Percentiles rank a stretch among this genome's conserved stretches.
phyloP scores from a whole-genome alignment of 2,329 filamentous ascomycete genomes.

The Alternaria panax region DNA sequence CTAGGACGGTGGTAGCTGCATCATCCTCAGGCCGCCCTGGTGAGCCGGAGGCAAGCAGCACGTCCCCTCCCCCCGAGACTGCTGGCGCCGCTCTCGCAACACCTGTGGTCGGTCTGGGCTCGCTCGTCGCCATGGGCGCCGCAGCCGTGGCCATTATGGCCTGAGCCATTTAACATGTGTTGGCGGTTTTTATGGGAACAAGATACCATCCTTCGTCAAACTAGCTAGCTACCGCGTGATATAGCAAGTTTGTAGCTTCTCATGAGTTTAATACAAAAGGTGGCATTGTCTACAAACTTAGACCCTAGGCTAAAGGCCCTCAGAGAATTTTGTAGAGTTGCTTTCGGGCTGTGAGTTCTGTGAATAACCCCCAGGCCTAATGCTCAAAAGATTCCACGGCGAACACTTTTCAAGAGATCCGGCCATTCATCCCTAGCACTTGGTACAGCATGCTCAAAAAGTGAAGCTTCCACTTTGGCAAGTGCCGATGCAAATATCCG shows the following conservation, averaged over 20 bases:
- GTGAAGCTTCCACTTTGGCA: not conserved
- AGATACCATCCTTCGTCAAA: constrained; percentile 14
- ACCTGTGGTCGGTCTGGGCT: constrained; percentile 27
- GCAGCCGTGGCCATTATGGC: constrained; percentile 28
- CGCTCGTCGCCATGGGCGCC: constrained; percentile 33
- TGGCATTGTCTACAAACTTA: constrained; percentile 6
- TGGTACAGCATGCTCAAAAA: too few species aligned
- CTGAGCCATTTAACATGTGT: constrained; percentile 21
- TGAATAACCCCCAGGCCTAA: not conserved
- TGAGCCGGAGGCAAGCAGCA: constrained; percentile 14
- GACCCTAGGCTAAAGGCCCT: not conserved
- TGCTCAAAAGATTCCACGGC: too few species aligned
- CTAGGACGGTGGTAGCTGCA: not conserved
- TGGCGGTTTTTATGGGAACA: constrained; percentile 17
- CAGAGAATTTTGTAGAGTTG: not conserved
- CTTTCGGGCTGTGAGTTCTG: not conserved
- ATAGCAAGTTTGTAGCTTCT: constrained; percentile 25
- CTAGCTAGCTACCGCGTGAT: constrained; percentile 22
- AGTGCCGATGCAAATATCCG: not conserved
- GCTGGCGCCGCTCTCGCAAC: constrained; percentile 30
- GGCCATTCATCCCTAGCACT: too few species aligned
- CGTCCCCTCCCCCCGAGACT: constrained; percentile 17
- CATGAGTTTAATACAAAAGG: constrained; percentile 24
- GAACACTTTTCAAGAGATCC: too few species aligned
- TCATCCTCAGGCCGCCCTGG: constrained; percentile 21